Base-by-base conservation (phyloP, 495 filamentous ascomycete species). In the Aspergillus bertholletiae region DNA sequence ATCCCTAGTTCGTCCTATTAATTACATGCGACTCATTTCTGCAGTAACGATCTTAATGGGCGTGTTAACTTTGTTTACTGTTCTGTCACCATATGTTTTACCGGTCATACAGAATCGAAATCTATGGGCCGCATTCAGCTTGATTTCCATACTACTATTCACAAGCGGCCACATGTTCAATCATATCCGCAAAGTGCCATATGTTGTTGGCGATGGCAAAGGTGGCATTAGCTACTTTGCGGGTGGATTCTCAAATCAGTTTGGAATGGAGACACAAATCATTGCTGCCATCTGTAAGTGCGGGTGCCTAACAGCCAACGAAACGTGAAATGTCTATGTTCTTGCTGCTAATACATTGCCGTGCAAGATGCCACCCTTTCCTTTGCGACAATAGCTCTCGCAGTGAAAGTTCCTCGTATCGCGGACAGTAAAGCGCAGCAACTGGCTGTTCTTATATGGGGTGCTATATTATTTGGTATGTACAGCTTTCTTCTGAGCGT, bases 91-190 rank as follows among this genome's bases (percentile, higher is more conserved):
- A 8, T 91, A 91, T 62, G 56, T 96, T 5, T 67, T 94, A n/a
- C 94, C 95, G 24, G 67, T 96, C 51, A 74, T 97, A 32, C 89
- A 90, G 65, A 97, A 89, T 70, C 83, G 92, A 50, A 97, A 94
- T 54, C 72, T 97, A 24, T 99, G 94, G 95, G 92, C 94, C 28
- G 92, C 88, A 24, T 66, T 96, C 58, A 93, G 88, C 66, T 74
- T 99, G 48, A 89, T 99, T 59, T 81, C 84, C 7, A 90, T 99
- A 54, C 83, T 99, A 39, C 76, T 99, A 28, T 99, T 99, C 75
- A 97, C 89, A 30, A 91, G 86, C 58, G 94, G 95, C 13, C 92
- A 97, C 67, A 98, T 99, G 94, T 99, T 92, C 80, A 97, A 97
- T 72, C 94, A 97, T 61, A 99, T 99, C 66, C 82, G 94, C 51